Conservation (phyloP, 352 stramenopile genomes). For the Phytopythium helicoides region DNA sequence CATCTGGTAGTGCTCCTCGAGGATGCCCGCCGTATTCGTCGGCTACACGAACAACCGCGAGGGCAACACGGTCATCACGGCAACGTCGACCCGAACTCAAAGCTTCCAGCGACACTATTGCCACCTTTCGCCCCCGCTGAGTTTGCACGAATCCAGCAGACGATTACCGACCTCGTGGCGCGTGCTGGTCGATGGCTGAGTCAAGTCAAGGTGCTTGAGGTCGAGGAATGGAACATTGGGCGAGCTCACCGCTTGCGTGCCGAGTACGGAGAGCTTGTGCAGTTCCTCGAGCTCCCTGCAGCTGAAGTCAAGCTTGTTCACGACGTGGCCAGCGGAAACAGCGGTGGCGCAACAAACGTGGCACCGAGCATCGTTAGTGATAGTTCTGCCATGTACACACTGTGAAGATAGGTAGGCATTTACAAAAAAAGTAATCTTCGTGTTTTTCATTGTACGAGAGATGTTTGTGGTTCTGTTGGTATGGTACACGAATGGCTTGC, state of each 20-base stretch:
- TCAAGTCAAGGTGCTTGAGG: constrained; percentile 59
- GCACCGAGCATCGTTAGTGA: neutral
- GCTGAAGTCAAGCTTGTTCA: constrained; percentile 65
- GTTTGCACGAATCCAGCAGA: constrained; percentile 69
- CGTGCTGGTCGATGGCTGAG: constrained; percentile 63
- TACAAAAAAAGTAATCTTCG: too few relatives aligned
- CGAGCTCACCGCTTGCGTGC: constrained; percentile 37
- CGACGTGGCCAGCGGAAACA: constrained; percentile 21
- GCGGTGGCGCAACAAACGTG: neutral
- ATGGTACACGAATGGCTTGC: neutral
- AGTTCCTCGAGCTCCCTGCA: constrained; percentile 65
- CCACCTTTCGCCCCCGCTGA: constrained; percentile 52
- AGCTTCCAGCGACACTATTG: constrained; percentile 2
- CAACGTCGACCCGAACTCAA: constrained; percentile 37
- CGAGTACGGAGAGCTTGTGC: constrained; percentile 50
- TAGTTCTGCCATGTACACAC: neutral
- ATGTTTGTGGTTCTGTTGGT: too few relatives aligned
- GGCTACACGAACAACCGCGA: neutral
- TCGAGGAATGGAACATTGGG: constrained; percentile 67
- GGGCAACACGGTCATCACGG: neutral
- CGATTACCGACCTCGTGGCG: constrained; percentile 62
- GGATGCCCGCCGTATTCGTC: constrained; percentile 21
- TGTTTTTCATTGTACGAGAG: too few relatives aligned
- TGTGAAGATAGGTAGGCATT: neutral
- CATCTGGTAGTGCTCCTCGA: constrained; percentile 67